These are phyloP conservation scores for Francoa sonchifolia DNA, from an alignment of 441 rosid genomes.

Conservation along the genomic window DNA sequence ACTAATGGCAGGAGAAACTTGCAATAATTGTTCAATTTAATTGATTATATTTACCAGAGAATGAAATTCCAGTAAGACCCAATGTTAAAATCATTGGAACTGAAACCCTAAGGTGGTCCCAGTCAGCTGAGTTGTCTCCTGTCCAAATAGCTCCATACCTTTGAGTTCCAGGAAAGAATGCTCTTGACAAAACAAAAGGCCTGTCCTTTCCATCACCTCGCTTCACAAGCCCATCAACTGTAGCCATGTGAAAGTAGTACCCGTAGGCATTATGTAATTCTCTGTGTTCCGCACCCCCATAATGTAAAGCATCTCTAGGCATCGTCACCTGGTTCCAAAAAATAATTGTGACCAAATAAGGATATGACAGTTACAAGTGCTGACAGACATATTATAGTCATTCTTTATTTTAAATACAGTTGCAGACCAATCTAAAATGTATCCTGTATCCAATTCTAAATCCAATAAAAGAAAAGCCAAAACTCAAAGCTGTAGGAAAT, in stretches of 20 bases:
- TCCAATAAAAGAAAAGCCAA: no score
- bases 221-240: slow-evolving; percentile 81
- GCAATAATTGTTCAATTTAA: slow-evolving; percentile 1
- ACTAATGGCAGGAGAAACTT: neutral
- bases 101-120: slow-evolving; percentile 95
- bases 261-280: slow-evolving; percentile 94
- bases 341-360: slow-evolving; percentile 8
- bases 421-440: neutral
- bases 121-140: slow-evolving; percentile 91
- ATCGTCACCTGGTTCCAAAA: slow-evolving; percentile 50
- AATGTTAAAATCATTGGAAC: slow-evolving; percentile 91
- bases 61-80: slow-evolving; percentile 76
- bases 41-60: slow-evolving; percentile 43
- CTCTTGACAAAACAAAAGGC: slow-evolving; percentile 96
- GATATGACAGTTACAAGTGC: no score
- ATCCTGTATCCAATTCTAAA: no score
- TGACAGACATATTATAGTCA: no score
- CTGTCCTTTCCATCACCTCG: slow-evolving; percentile 84
- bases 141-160: slow-evolving; percentile 97
- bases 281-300: slow-evolving; percentile 76
- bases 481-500: no score
- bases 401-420: neutral
- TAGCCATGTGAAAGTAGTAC: slow-evolving; percentile 93
- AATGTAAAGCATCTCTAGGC: slow-evolving; percentile 96
- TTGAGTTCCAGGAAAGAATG: slow-evolving; percentile 92